Evolutionary conservation across 1,139 yeast genomes (phyloP).

Genomic region (Candida glucosophila): DNA sequence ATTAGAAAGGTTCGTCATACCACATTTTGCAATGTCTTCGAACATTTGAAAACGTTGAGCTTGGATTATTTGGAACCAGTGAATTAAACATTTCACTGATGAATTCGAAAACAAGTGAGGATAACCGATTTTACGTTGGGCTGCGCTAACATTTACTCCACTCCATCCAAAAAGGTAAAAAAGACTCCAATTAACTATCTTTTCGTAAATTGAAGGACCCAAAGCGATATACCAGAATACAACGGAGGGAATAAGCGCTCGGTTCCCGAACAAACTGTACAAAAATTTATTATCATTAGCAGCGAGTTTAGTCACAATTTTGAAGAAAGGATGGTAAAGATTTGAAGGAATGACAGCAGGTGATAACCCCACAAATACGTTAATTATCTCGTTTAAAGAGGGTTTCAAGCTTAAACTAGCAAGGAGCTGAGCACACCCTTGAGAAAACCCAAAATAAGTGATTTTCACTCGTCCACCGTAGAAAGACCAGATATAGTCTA

Average conservation of each 20-base stretch:
- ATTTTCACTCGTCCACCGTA: conserved; percentile 11
- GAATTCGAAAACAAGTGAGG: conserved; percentile 42
- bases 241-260: conserved; percentile 39
- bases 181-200: conserved; percentile 29
- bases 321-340: conserved; percentile 28
- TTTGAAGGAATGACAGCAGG: conserved; percentile 39
- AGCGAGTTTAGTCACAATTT: conserved; percentile 25
- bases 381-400: conserved; percentile 21
- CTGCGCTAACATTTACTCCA: conserved; percentile 20
- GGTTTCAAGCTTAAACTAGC: conserved; percentile 35
- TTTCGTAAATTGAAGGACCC: conserved; percentile 26
- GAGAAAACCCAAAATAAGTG: conserved; percentile 36
- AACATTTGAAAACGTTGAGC: conserved; percentile 38
- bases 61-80: conserved; percentile 41
- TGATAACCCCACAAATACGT: conserved; percentile 32
- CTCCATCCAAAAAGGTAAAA: conserved; percentile 34
- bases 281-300: conserved; percentile 26
- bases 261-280: conserved; percentile 29
- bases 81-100: conserved; percentile 36
- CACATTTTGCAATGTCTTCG: conserved; percentile 30
- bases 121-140: conserved; percentile 34
- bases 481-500: conserved; percentile 42
- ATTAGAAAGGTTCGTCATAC: conserved; percentile 14
- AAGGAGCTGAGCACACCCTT: conserved; percentile 38
- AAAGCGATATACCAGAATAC: conserved; percentile 35